Percentiles rank a stretch among this genome's conserved stretches.
phyloP scores from a whole-genome alignment of 768 basidiomycete species.

The Kwoniella sp. region DNA sequence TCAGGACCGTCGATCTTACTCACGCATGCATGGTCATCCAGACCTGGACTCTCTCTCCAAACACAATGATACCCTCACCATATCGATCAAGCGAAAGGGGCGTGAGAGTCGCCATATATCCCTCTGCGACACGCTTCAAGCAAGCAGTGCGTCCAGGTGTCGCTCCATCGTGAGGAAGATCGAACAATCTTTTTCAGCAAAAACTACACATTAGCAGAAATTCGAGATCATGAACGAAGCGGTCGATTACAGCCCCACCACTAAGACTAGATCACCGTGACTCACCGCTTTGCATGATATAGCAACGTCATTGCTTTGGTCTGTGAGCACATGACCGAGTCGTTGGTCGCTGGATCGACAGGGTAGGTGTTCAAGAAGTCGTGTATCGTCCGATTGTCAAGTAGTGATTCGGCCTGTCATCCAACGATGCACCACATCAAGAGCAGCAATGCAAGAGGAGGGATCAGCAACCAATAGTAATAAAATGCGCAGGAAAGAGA shows the following conservation, averaged over 20 bases:
- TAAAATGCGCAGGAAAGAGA: too few relatives aligned
- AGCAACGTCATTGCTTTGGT: constrained; percentile 27
- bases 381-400: constrained; percentile 17
- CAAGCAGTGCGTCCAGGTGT: constrained; percentile 22
- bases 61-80: background rate
- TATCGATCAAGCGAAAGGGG: constrained; percentile 1
- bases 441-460: too few relatives aligned
- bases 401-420: constrained; percentile 14
- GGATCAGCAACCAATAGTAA: background rate
- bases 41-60: constrained; percentile 18
- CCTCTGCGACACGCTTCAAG: constrained; percentile 16
- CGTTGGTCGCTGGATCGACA: constrained; percentile 6
- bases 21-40: constrained; percentile 29
- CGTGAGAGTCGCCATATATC: constrained; percentile 24
- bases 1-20: too few relatives aligned
- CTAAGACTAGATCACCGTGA: background rate
- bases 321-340: constrained; percentile 6
- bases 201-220: too few relatives aligned
- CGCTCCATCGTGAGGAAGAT: background rate
- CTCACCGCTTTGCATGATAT: constrained; percentile 25
- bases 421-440: too few relatives aligned
- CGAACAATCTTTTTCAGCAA: constrained; percentile 19
- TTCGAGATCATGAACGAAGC: too few relatives aligned
- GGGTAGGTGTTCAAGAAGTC: constrained; percentile 25
- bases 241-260: too few relatives aligned